Conservation (phyloP, 768 basidiomycete genomes). For the Terana coerulea region DNA sequence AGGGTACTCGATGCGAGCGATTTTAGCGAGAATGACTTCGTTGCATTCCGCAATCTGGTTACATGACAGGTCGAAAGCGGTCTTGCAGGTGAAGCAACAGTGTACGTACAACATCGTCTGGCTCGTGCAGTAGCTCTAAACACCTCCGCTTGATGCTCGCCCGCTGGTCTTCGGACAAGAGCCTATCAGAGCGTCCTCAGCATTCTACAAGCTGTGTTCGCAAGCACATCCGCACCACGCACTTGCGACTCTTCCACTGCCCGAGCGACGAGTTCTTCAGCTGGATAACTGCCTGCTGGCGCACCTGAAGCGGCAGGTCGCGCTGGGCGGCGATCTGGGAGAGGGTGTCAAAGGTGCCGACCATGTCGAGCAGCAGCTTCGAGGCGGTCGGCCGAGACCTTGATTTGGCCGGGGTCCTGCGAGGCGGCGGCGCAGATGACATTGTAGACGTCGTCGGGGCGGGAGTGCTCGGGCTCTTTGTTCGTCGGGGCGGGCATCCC, state of each 20-base stretch:
- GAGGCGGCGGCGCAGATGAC: slow-evolving; percentile 68
- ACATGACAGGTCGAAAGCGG: slow-evolving; percentile 9
- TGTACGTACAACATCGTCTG: slow-evolving; percentile 65
- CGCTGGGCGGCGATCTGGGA: slow-evolving; percentile 68
- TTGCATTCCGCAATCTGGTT: slow-evolving; percentile 76
- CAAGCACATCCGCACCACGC: slow-evolving; percentile 20
- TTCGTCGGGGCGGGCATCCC: slow-evolving; percentile 1
- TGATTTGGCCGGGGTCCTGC: slow-evolving; percentile 53
- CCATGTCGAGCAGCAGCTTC: slow-evolving; percentile 63
- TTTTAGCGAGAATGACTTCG: slow-evolving; percentile 67
- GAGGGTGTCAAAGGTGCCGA: slow-evolving; percentile 68
- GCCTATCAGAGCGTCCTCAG: slow-evolving; percentile 35
- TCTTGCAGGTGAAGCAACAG: no score
- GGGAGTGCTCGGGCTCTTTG: slow-evolving; percentile 28
- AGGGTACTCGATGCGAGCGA: slow-evolving; percentile 78
- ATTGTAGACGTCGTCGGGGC: slow-evolving; percentile 61
- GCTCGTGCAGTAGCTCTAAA: slow-evolving; percentile 67
- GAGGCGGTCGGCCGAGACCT: slow-evolving; percentile 53
- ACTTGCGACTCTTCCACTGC: slow-evolving; percentile 83
- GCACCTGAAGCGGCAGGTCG: slow-evolving; percentile 57
- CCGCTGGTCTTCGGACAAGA: slow-evolving; percentile 67
- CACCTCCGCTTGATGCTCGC: slow-evolving; percentile 59
- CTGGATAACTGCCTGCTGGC: slow-evolving; percentile 82
- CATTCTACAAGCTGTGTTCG: slow-evolving; percentile 3
- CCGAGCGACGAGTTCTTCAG: slow-evolving; percentile 76